Evolutionary conservation across 1,284 basidiomycete genomes (phyloP).

Genomic region (Phenoliferia sp.): DNA sequence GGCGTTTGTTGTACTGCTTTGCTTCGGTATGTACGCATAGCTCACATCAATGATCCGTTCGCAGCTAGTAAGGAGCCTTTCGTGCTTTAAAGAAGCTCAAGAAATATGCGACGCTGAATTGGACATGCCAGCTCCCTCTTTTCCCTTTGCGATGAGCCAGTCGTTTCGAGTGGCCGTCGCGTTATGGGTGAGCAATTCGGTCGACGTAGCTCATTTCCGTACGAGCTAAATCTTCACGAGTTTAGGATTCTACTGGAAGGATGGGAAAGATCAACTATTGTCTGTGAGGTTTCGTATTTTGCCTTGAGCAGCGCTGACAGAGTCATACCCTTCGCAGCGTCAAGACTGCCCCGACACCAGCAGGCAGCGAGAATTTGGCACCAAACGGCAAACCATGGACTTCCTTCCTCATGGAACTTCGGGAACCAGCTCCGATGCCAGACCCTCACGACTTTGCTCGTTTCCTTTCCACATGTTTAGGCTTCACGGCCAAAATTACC

Average conservation of each 20-base stretch:
- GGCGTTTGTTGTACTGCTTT: not conserved
- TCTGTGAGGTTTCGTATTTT: not conserved
- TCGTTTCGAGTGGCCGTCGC: constrained; percentile 80
- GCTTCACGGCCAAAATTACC: constrained; percentile 81
- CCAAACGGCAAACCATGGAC: constrained; percentile 62
- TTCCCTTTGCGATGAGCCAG: constrained; percentile 64
- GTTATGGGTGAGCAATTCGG: constrained; percentile 30
- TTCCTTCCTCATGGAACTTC: constrained; percentile 81
- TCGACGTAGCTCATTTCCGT: not conserved
- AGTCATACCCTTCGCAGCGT: constrained; percentile 11
- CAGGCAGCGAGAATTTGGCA: constrained; percentile 19
- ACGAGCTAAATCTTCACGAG: constrained; percentile 44
- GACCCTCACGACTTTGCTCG: constrained; percentile 62
- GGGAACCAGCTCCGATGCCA: constrained; percentile 78
- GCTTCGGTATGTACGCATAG: not conserved
- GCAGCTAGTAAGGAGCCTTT: not conserved
- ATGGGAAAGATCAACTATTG: constrained; percentile 62
- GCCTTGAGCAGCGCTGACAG: not conserved
- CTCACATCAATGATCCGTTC: not conserved
- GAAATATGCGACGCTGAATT: not conserved
- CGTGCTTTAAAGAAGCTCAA: not conserved
- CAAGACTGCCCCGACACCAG: constrained; percentile 20
- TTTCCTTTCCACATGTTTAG: constrained; percentile 87
- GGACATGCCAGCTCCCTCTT: constrained; percentile 38
- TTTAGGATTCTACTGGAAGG: constrained; percentile 93